phyloP scores from a whole-genome alignment of 495 filamentous ascomycete genomes.

The Daldinia grandis region DNA sequence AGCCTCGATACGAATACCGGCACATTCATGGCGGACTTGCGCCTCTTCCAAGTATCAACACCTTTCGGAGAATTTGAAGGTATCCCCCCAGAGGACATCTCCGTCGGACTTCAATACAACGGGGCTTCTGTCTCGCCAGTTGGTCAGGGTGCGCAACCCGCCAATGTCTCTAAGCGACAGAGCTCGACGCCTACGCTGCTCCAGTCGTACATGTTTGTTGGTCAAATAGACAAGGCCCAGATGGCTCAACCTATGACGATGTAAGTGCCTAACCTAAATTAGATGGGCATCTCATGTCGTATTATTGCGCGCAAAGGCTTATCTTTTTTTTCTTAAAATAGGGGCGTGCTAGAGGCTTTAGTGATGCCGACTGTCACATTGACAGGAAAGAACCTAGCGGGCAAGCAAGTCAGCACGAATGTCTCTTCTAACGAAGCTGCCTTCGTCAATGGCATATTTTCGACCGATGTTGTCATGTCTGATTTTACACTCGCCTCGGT shows the following conservation, averaged over 20 bases:
- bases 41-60: conserved; percentile 68
- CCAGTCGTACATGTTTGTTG: conserved; percentile 63
- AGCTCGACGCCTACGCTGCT: conserved; percentile 44
- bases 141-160: conserved; percentile 9
- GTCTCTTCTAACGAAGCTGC: conserved; percentile 71
- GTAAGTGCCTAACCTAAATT: conserved; percentile 43
- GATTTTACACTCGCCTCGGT: conserved; percentile 52
- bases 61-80: conserved; percentile 66
- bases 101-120: conserved; percentile 65
- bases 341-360: conserved; percentile 62
- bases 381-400: conserved; percentile 55
- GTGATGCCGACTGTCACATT: conserved; percentile 71
- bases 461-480: conserved; percentile 56
- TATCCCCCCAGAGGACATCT: conserved; percentile 63
- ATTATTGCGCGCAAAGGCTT: conserved; percentile 40
- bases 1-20: conserved; percentile 68
- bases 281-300: neutral
- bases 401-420: conserved; percentile 61
- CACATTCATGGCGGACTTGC: conserved; percentile 73
- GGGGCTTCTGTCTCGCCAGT: conserved; percentile 66
- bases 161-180: conserved; percentile 12
- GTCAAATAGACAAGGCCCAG: conserved; percentile 57
- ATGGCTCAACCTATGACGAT: conserved; percentile 51
- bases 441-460: conserved; percentile 75
- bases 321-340: conserved; percentile 39